Evolutionary conservation across 768 basidiomycete genomes (phyloP).

Genomic region (Agaricus sinodeliciosus): DNA sequence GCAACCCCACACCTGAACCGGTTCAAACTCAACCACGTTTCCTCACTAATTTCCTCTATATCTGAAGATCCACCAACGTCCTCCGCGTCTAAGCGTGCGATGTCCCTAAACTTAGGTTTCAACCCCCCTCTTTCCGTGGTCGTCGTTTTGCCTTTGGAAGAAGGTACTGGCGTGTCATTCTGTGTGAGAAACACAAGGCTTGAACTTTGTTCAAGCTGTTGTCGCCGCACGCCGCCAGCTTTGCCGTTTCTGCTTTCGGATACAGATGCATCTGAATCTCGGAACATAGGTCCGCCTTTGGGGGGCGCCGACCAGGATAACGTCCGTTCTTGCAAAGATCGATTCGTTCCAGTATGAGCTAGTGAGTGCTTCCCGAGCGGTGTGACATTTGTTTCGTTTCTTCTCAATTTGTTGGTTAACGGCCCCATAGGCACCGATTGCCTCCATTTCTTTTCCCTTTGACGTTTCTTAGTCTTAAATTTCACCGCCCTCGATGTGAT

Average conservation of each 20-base stretch:
- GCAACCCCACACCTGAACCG: constrained; percentile 16
- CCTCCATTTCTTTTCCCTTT: constrained; percentile 25
- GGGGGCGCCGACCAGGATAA: neutral
- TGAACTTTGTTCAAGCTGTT: neutral
- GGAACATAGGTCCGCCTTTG: neutral
- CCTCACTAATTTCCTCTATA: constrained; percentile 10
- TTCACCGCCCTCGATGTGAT: neutral
- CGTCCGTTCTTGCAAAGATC: constrained; percentile 1
- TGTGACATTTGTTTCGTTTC: constrained; percentile 41
- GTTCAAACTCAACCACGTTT: constrained; percentile 10
- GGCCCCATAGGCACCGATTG: constrained; percentile 15
- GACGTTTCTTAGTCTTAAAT: constrained; percentile 13
- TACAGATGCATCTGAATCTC: neutral
- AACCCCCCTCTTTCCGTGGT: neutral
- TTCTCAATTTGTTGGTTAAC: constrained; percentile 25
- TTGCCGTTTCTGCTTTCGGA: neutral
- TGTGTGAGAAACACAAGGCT: constrained; percentile 5
- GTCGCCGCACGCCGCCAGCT: neutral
- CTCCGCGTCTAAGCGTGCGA: neutral
- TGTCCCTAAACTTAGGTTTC: neutral
- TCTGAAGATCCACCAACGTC: constrained; percentile 2
- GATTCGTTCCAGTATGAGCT: constrained; percentile 1
- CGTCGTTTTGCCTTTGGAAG: neutral
- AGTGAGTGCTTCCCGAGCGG: constrained; percentile 30
- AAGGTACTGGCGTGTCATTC: neutral